Base-by-base conservation (phyloP, 441 rosid genomes). In the Corymbia citriodora region DNA sequence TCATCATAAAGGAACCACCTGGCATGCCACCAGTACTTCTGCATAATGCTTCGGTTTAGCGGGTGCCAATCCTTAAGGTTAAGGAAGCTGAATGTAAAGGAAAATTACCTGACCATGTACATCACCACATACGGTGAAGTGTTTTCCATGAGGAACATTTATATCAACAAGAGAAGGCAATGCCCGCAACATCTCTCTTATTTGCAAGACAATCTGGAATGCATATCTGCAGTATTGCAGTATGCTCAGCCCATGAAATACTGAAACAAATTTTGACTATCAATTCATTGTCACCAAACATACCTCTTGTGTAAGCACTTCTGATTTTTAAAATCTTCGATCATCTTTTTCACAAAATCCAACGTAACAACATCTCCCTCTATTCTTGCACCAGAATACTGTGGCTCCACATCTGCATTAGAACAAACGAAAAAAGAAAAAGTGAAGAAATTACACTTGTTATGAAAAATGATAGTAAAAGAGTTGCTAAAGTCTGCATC, bases 61-160 rank as follows among this genome's bases (percentile, higher is more conserved):
- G 0, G 33, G 45, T 68, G 45, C 36, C 23, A 45, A 45, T 79
- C 25, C n/a, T 45, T 79, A 48, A 79, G 85, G 52, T 79, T 79
- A 23, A 79, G 85, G 52, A 79, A 23, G n/a, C 52, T 61, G 45
- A 87, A 87, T 33, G 49, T 53, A 14, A 12, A 87, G 61, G 54
- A 49, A 36, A 85, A 92, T 94, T 94, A 98, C 99, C 99, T 98
- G 99, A 91, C 99, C 99, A 92, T 98, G 99, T 83, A 98, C 99
- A 92, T 98, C 99, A 94, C 99, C 99, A 88, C 99, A 98, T 88
- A 98, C 99, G 2, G 99, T 97, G 90, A 97, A 95, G 93, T 94
- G 97, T 59, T 93, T 95, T 89, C 97, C 96, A 88, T 93, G 92
- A 54, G 98, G 97, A 89, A 97, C 94, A 89, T 49, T 92, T 91